Conservation (phyloP, 2,329 filamentous ascomycete species). For the Ophiostoma ips region DNA sequence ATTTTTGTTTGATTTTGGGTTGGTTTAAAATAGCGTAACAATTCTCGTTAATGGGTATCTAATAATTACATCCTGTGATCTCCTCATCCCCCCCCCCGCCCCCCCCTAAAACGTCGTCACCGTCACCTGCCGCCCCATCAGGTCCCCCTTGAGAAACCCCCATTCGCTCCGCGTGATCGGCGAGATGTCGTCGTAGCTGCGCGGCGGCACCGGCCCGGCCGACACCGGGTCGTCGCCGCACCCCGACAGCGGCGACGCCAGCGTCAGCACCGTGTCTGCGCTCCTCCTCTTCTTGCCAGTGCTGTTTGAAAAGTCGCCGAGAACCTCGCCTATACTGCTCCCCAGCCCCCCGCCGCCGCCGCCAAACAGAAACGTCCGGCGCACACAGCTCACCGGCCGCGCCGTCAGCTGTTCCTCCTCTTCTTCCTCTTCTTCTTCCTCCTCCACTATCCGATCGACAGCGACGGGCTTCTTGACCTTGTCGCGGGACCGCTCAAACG, state of each 20-base stretch:
- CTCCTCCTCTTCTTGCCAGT: conserved; percentile 5
- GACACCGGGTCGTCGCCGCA: background rate
- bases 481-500: conserved; percentile 6
- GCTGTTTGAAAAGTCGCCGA: conserved; percentile 14
- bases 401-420: conserved; percentile 25
- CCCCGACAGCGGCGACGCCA: background rate
- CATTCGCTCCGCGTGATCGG: conserved; percentile 49
- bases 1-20: background rate
- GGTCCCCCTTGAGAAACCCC: conserved; percentile 43
- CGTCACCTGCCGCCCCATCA: conserved; percentile 30
- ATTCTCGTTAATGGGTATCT: background rate
- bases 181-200: conserved; percentile 47
- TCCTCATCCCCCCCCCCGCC: no score
- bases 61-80: no score
- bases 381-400: conserved; percentile 20
- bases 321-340: conserved; percentile 28
- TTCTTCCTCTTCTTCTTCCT: background rate
- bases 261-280: background rate
- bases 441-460: no score
- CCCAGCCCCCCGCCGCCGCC: conserved; percentile 7
- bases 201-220: conserved; percentile 37
- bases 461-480: background rate
- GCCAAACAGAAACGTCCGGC: conserved; percentile 15
- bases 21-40: background rate
- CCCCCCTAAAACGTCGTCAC: conserved; percentile 41